Evolutionary conservation across 768 basidiomycete genomes (phyloP).

Genomic region (Pleurotus sapidus): DNA sequence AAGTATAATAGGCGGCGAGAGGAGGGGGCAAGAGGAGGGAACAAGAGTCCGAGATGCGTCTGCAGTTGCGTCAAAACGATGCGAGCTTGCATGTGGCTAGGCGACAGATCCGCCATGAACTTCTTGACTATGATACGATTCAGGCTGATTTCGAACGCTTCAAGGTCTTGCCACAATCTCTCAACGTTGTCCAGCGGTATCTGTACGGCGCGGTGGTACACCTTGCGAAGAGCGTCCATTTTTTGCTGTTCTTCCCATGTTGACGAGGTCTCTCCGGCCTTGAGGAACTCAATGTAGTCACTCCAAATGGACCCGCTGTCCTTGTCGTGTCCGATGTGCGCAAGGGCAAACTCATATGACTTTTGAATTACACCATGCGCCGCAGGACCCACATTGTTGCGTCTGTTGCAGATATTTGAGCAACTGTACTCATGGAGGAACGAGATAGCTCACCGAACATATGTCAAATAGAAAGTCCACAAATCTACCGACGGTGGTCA

Average conservation of each 20-base stretch:
- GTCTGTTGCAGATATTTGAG: slow-evolving; percentile 34
- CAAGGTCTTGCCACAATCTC: slow-evolving; percentile 89
- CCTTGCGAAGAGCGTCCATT: slow-evolving; percentile 88
- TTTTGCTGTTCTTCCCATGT: slow-evolving; percentile 97
- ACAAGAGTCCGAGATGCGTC: slow-evolving; percentile 64
- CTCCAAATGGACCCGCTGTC: slow-evolving; percentile 91
- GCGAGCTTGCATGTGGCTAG: slow-evolving; percentile 93
- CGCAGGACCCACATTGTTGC: slow-evolving; percentile 60
- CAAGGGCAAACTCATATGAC: slow-evolving; percentile 92
- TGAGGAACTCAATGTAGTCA: slow-evolving; percentile 91
- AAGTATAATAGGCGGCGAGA: slow-evolving; percentile 54
- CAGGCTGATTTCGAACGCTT: slow-evolving; percentile 84
- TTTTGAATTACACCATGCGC: slow-evolving; percentile 79
- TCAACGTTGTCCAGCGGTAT: slow-evolving; percentile 95
- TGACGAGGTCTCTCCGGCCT: slow-evolving; percentile 72
- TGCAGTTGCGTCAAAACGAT: slow-evolving; percentile 80
- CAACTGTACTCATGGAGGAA: slow-evolving; percentile 3
- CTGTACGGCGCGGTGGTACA: slow-evolving; percentile 91
- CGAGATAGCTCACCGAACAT: slow-evolving; percentile 69
- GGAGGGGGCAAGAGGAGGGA: slow-evolving; percentile 34
- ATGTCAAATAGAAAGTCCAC: slow-evolving; percentile 91
- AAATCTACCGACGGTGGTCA: slow-evolving; percentile 89
- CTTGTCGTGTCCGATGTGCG: slow-evolving; percentile 86
- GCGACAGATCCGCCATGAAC: slow-evolving; percentile 90
- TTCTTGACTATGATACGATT: slow-evolving; percentile 97